Evolutionary conservation across 805 yeast genomes (phyloP), one percentile per base, ranked within the genome.

Genomic region (Cyberlindnera euphorbiiphila): DNA sequence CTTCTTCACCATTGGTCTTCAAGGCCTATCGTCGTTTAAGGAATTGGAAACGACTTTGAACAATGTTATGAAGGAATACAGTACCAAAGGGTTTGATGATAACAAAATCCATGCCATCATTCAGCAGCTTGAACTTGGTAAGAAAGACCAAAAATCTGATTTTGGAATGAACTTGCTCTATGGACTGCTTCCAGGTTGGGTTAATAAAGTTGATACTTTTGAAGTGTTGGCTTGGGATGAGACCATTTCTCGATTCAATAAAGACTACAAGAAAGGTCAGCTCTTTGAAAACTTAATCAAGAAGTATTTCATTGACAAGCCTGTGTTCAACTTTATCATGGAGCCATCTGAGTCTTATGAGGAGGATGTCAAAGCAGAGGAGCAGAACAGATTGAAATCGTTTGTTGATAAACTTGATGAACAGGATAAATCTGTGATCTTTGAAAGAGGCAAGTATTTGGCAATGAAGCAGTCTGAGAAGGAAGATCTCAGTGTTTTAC

Each of bases 141-240:
- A 86, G 57, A 86, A 86, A 50, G 89, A 87, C 49, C 94, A 88
- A 46, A 88, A 82, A 49, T 81, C 98, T 0, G 85, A 85, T 43
- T 93, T 87, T 65, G 98, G 98, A 9, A 65, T 93, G 66, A 78
- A 78, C 25, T 57, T 91, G 32, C 66, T 91, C 23, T 77, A 77
- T 55, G 72, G 86, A 1, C 46, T 93, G 8, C 73, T 85, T n/a
- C 85, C 95, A 8, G 78, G 86, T 9, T 88, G 96, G 85, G 80
- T 84, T 35, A 87, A 87, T 56, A 76, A 75, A 16, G 72, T 76
- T n/a, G 85, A 86, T 59, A 94, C 95, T 2, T 66, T 91, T 47
- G 72, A 76, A 10, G 50, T 72, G 4, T 62, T 93, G 33, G 78
- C 78, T 38, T 83, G 85, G 61, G 83, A 84, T 47, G 68, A 67